Evolutionary conservation across 2,329 filamentous ascomycete genomes (phyloP).

Genomic region (Talaromyces sp.): DNA sequence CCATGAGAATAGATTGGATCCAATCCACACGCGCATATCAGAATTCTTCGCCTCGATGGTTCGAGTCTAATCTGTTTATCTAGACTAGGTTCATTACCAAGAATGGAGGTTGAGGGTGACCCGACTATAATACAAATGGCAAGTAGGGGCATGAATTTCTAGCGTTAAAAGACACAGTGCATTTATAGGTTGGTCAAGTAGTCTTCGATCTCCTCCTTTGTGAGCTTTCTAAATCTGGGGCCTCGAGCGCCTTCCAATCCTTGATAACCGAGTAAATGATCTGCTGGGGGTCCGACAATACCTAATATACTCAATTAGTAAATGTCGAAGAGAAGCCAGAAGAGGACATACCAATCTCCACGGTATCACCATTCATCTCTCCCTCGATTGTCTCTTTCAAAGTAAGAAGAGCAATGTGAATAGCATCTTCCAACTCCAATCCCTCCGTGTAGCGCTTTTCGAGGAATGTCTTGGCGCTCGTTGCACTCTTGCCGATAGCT

Average conservation of each 20-base stretch:
- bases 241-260: constrained; percentile 42
- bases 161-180: constrained; percentile 19
- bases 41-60: neutral
- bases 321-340: neutral
- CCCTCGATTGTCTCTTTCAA: constrained; percentile 99
- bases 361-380: constrained; percentile 98
- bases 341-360: constrained; percentile 77
- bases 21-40: neutral
- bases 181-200: constrained; percentile 95
- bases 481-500: constrained; percentile 97
- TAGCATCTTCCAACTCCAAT: constrained; percentile 93
- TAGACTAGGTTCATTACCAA: neutral
- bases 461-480: constrained; percentile 96
- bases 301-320: constrained; percentile 52
- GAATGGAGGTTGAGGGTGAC: constrained; percentile 21
- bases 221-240: constrained; percentile 63
- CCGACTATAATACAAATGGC: constrained; percentile 29
- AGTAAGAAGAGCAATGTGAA: constrained; percentile 95
- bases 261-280: constrained; percentile 83
- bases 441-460: constrained; percentile 99
- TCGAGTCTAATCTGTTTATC: constrained; percentile 9
- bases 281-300: constrained; percentile 90
- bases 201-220: constrained; percentile 97
- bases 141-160: constrained; percentile 20
- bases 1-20: neutral